phyloP scores from a whole-genome alignment of 139 green algal species.

The Yamagishiella unicocca region DNA sequence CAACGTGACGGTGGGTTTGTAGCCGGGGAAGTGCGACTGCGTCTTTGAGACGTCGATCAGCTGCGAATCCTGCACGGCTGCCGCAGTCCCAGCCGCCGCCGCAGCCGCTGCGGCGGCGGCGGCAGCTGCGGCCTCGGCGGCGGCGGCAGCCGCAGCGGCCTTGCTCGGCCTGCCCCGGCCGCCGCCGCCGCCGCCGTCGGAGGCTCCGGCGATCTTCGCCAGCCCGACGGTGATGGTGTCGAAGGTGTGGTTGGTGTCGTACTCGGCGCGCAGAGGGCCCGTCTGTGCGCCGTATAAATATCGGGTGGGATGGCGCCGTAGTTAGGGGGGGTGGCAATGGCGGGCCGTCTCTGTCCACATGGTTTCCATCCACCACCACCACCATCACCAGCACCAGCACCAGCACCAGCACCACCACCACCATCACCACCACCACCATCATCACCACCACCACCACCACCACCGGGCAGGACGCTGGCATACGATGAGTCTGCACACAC shows the following conservation, averaged over 20 bases:
- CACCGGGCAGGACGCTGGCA: no score
- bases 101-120: neutral
- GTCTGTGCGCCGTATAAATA: no score
- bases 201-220: neutral
- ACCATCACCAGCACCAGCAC: no score
- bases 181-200: neutral
- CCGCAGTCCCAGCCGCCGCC: neutral
- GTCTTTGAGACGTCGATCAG: neutral
- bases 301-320: no score
- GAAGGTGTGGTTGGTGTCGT: slow-evolving; percentile 22
- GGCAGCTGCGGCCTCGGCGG: neutral
- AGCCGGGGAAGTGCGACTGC: neutral
- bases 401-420: no score
- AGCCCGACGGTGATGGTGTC: neutral
- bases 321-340: no score
- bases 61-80: neutral
- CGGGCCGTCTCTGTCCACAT: no score
- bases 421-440: no score
- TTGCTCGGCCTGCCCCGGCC: neutral
- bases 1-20: neutral
- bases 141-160: neutral
- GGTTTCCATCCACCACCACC: no score
- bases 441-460: no score
- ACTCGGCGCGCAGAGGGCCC: neutral
- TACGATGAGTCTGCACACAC: no score